Evolutionary conservation across 139 green algal species (phyloP).

Genomic region (Micractinium conductrix): DNA sequence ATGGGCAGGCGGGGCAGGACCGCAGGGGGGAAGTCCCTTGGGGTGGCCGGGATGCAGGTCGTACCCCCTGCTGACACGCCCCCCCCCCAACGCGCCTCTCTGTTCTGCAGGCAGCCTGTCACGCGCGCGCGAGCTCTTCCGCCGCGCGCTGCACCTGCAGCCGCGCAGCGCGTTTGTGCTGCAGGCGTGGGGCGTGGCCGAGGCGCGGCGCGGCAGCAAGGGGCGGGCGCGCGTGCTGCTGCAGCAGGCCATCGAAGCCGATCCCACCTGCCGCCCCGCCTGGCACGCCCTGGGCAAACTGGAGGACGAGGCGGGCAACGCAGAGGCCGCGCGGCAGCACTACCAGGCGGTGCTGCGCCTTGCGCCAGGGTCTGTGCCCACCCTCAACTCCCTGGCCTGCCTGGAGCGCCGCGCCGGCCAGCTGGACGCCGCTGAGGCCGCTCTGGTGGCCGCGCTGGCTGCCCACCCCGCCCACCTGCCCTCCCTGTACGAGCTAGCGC

Average conservation of each 20-base stretch:
- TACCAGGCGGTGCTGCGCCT: constrained; percentile 49
- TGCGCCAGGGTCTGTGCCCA: constrained; percentile 30
- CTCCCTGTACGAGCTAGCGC: constrained; percentile 52
- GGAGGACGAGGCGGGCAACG: constrained; percentile 49
- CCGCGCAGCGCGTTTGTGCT: constrained; percentile 64
- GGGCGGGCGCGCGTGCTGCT: constrained; percentile 41
- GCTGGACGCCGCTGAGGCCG: constrained; percentile 19
- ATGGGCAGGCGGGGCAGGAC: no score
- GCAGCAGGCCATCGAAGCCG: constrained; percentile 18
- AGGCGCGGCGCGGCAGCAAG: constrained; percentile 30
- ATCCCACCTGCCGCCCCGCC: constrained; percentile 41
- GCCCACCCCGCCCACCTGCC: constrained; percentile 34
- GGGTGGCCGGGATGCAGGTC: no score
- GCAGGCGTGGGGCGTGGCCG: constrained; percentile 61
- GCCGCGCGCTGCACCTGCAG: constrained; percentile 53
- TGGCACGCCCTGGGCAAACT: constrained; percentile 55
- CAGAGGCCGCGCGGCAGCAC: constrained; percentile 45
- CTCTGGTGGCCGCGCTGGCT: constrained; percentile 49
- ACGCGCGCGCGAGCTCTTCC: constrained; percentile 59
- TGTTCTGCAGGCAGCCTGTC: constrained; percentile 35
- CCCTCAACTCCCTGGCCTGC: constrained; percentile 38
- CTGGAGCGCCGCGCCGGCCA: constrained; percentile 53
- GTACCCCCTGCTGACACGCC: neutral
- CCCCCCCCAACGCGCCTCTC: neutral
- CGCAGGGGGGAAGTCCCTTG: no score